Percentiles rank a stretch among this genome's conserved stretches.
Evolutionary conservation across 1,284 basidiomycete genomes (phyloP).

Genomic region (Sporisorium reilianum): DNA sequence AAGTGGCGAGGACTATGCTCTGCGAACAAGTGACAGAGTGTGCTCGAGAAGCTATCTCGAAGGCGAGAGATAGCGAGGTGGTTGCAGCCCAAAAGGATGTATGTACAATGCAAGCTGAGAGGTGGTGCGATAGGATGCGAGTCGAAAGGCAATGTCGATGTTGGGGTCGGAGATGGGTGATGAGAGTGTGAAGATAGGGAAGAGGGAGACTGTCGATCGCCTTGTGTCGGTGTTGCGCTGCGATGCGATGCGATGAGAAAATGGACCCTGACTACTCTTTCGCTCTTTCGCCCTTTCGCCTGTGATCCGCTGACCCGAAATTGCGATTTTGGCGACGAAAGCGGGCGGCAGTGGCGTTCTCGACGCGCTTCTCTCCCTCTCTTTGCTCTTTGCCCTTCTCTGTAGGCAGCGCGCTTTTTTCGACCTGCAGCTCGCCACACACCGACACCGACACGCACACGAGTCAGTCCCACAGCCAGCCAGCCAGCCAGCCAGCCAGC

Average conservation of each 20-base stretch:
- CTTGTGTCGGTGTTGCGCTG: constrained; percentile 15
- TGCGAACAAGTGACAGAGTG: too few species aligned
- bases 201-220: constrained; percentile 2
- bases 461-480: background rate
- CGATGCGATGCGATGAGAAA: constrained; percentile 27
- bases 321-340: constrained; percentile 27
- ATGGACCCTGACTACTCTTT: constrained; percentile 30
- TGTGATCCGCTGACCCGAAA: too few species aligned
- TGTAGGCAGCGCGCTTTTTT: background rate
- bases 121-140: background rate
- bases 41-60: background rate
- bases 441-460: background rate
- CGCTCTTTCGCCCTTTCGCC: background rate
- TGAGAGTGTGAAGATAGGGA: background rate
- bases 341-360: constrained; percentile 28
- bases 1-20: background rate
- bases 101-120: background rate
- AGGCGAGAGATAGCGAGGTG: background rate
- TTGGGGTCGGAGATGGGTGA: constrained; percentile 5
- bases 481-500: too few species aligned
- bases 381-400: background rate
- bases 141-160: background rate
- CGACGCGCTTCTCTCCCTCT: background rate
- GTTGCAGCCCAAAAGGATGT: background rate
- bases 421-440: constrained; percentile 1